Percentiles rank a stretch among this genome's conserved stretches.
These are phyloP conservation scores for Rhododendron henanense DNA, from an alignment of 148 eudicot species.

Conservation along the genomic window DNA sequence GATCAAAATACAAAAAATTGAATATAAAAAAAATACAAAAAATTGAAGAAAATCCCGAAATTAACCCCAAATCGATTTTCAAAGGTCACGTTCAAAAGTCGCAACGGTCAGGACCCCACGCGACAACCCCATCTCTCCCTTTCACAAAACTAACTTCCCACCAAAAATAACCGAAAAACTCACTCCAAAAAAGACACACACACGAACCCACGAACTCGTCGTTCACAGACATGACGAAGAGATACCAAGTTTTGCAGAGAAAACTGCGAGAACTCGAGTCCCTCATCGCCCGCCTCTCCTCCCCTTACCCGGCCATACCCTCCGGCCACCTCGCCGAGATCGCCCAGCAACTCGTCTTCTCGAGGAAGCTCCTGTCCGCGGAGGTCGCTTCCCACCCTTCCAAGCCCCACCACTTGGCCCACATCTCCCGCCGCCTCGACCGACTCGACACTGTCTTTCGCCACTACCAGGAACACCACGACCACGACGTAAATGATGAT, in stretches of 20 bases:
- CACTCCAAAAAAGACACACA: neutral
- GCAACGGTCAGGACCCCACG: neutral
- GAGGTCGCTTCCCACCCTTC: conserved; percentile 25
- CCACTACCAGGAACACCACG: neutral
- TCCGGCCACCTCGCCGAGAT: conserved; percentile 1
- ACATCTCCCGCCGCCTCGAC: conserved; percentile 11
- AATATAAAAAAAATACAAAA: too few species aligned
- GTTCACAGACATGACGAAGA: conserved; percentile 15
- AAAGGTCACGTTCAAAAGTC: neutral
- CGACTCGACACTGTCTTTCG: conserved; percentile 10
- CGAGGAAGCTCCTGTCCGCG: conserved; percentile 14
- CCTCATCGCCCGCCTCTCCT: neutral
- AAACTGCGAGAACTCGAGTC: conserved; percentile 28
- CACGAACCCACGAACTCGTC: neutral
- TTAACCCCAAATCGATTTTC: neutral
- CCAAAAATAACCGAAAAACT: neutral
- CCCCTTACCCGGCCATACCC: conserved; percentile 3
- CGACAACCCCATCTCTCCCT: neutral
- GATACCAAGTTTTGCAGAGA: conserved; percentile 21
- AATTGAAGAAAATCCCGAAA: neutral
- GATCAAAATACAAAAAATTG: too few species aligned
- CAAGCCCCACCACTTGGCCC: conserved; percentile 16
- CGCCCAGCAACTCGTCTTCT: conserved; percentile 14
- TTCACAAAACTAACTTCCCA: neutral
- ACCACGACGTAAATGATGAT: neutral